Evolutionary conservation across 768 basidiomycete genomes (phyloP).

Genomic region (Serendipita sp.): DNA sequence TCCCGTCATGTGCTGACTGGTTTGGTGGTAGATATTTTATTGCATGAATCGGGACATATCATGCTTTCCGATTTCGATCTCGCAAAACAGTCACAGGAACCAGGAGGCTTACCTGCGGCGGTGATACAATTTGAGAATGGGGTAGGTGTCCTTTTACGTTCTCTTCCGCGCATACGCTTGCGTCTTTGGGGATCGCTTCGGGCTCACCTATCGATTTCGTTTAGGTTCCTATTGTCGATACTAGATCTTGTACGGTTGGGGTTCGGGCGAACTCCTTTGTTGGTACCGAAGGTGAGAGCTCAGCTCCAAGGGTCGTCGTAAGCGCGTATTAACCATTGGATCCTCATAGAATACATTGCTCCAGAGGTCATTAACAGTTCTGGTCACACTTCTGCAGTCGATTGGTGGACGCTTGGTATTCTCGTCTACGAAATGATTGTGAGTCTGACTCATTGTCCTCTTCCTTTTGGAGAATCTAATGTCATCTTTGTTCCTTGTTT

Average conservation of each 20-base stretch:
- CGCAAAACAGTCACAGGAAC: conserved; percentile 84
- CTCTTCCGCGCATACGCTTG: too few relatives aligned
- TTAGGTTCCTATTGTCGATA: conserved; percentile 86
- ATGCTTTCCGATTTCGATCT: conserved; percentile 99
- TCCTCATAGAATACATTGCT: conserved; percentile 80
- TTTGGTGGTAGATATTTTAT: conserved; percentile 60
- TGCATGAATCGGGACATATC: conserved; percentile 96
- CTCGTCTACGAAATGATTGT: conserved; percentile 99
- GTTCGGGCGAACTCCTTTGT: conserved; percentile 99
- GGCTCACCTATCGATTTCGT: conserved; percentile 7
- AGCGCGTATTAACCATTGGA: not conserved
- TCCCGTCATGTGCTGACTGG: not conserved
- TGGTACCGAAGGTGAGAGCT: conserved; percentile 76
- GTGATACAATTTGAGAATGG: conserved; percentile 54
- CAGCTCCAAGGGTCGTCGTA: conserved; percentile 7
- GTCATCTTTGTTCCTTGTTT: conserved; percentile 9
- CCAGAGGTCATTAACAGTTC: conserved; percentile 95
- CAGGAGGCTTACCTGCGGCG: conserved; percentile 69
- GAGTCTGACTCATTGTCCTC: conserved; percentile 25
- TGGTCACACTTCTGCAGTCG: conserved; percentile 95
- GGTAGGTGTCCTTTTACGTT: conserved; percentile 2
- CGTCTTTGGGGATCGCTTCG: conserved; percentile 4
- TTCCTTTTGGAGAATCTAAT: conserved; percentile 11
- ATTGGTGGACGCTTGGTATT: conserved; percentile 99
- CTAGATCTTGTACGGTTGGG: conserved; percentile 91